Base-by-base conservation (phyloP, 2,329 filamentous ascomycete genomes). In the Salinomyces thailandicus region DNA sequence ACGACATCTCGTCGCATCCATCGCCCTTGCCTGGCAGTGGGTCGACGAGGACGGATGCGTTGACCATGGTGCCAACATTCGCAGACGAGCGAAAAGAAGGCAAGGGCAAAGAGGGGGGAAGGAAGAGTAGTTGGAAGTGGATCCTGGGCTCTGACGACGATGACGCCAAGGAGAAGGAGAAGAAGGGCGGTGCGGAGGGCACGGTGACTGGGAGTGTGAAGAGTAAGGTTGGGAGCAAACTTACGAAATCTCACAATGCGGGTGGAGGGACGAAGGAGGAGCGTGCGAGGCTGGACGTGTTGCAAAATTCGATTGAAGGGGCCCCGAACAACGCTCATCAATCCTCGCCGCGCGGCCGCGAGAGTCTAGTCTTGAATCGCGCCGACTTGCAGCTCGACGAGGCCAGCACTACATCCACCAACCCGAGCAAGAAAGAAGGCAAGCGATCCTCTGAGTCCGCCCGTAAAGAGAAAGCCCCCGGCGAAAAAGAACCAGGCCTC, bases 41-140 rank as follows among this genome's bases (percentile, higher is more conserved):
- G 37, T 75, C 68, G 38, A 79, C 73, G 5, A 74, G 82, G 31
- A 89, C 84, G 1, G 85, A 91, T 58, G 77, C 71, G 33, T 65
- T 93, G 11, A 85, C 84, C 0, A 81, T 86, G 47, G 86, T 91
- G 35, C 84, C 86, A 0, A 89, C 80, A 0, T 66, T 82, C 30
- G 66, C 66, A 2, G 82, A 87, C 39, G 22, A 26, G 22, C 22
- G 22, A n/a, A 83, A 91, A 17, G 81, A 77, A 58, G 85, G 81
- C 50, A 52, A 69, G 49, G 72, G 75, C 34, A 87, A 81, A 55
- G 73, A 80, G 7, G 68, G 67, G 2, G 61, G 68, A 16, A 74
- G 79, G 42, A 93, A 91, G 56, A 87, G 85, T 8, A 82, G 80
- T 42, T 85, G 85, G 83, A 84, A 84, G 48, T 87, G 82, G 81